phyloP scores from a whole-genome alignment of 805 yeast genomes.

The Saccharomycopsis lassenensis region DNA sequence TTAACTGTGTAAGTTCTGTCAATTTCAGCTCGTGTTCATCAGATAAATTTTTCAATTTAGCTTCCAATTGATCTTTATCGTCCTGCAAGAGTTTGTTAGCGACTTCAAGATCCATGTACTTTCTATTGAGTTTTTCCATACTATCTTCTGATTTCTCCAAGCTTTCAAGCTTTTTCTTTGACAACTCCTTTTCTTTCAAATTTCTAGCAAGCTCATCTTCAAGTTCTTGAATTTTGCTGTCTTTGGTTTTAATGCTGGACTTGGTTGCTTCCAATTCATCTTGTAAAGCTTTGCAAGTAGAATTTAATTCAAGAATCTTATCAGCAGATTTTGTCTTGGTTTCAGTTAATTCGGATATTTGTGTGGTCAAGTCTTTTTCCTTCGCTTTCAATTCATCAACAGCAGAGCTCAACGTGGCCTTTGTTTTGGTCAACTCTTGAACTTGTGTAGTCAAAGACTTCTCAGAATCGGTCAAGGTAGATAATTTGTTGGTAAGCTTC shows the following conservation, averaged over 20 bases:
- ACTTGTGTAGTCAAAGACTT: too few relatives aligned
- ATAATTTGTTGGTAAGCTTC: too few relatives aligned
- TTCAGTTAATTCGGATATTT: too few relatives aligned
- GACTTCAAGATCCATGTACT: conserved; percentile 14
- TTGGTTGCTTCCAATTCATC: background rate
- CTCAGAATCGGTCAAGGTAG: too few relatives aligned
- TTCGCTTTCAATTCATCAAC: too few relatives aligned
- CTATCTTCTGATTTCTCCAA: too few relatives aligned
- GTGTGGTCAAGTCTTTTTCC: too few relatives aligned
- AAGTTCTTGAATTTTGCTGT: conserved; percentile 1
- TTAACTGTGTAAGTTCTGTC: too few relatives aligned
- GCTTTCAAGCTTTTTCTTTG: conserved; percentile 6
- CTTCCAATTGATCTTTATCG: conserved; percentile 5
- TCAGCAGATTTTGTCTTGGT: too few relatives aligned
- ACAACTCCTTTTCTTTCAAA: conserved; percentile 12
- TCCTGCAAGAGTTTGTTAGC: conserved; percentile 11
- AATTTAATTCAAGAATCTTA: background rate
- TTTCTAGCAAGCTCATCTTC: background rate
- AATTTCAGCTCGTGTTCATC: conserved; percentile 5
- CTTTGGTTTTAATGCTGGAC: background rate
- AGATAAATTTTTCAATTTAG: background rate
- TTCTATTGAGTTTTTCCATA: too few relatives aligned
- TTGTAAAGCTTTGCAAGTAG: background rate
- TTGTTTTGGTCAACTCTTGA: too few relatives aligned
- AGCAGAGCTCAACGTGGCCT: too few relatives aligned